A percentile compares a stretch with the other conserved stretches of the same genome.
Conservation (phyloP, 257 asterid species). For the Leonotis leonurus region DNA sequence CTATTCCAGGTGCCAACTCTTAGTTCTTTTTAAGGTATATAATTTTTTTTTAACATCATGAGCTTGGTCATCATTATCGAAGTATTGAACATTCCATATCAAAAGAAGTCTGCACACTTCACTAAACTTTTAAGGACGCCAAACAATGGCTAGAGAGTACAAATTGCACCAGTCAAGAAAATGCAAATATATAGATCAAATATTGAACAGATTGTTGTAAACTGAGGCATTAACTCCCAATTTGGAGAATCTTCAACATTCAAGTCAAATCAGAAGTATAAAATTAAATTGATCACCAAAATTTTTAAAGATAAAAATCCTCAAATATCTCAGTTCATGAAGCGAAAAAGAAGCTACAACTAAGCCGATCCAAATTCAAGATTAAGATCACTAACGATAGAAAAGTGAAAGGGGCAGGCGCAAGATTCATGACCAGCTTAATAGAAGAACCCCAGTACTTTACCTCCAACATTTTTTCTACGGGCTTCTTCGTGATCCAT, state of each 20-base stretch:
- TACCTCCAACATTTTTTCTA: conserved; percentile 33
- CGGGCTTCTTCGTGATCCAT: conserved; percentile 40
- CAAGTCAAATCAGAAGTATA: background rate
- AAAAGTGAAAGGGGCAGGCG: background rate
- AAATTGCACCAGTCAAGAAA: too few relatives aligned
- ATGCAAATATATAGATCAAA: background rate
- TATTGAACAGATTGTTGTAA: background rate
- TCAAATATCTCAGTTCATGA: conserved; percentile 1
- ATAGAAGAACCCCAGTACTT: conserved; percentile 34
- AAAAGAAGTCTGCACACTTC: too few relatives aligned
- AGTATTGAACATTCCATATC: too few relatives aligned
- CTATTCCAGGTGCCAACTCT: too few relatives aligned
- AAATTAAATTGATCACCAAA: background rate
- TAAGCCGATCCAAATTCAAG: conserved; percentile 2
- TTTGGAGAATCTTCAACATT: background rate
- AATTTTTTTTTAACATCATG: too few relatives aligned
- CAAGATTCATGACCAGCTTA: background rate
- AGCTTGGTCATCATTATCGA: too few relatives aligned
- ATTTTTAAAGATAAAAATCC: conserved; percentile 2
- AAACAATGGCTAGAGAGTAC: too few relatives aligned
- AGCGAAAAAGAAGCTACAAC: background rate
- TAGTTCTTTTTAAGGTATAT: too few relatives aligned
- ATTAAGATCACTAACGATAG: background rate
- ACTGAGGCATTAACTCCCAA: background rate
- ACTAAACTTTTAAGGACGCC: too few relatives aligned